These are phyloP conservation scores for Arachis monticola DNA, from an alignment of 331 rosid species.

Conservation along the genomic window DNA sequence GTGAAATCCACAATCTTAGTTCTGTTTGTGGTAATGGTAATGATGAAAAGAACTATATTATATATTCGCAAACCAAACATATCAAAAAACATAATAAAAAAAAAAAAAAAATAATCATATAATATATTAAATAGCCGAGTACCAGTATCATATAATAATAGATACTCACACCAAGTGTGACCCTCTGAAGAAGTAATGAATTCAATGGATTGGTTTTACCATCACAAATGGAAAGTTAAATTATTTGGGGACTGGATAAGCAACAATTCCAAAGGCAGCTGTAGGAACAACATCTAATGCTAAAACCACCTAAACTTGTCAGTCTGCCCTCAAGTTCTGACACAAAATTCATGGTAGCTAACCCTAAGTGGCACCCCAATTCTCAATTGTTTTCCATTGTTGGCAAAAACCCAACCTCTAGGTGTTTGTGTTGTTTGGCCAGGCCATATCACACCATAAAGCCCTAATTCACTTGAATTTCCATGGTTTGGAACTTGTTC, in stretches of 20 bases:
- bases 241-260: conserved; percentile 38
- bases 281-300: conserved; percentile 57
- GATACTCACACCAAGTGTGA: conserved; percentile 56
- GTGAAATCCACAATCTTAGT: conserved; percentile 77
- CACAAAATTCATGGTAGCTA: conserved; percentile 41
- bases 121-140: too few relatives aligned
- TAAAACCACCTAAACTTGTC: conserved; percentile 47
- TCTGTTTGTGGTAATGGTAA: conserved; percentile 67
- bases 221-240: conserved; percentile 43
- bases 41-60: too few relatives aligned
- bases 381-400: conserved; percentile 48
- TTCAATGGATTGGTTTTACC: conserved; percentile 40
- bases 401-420: conserved; percentile 60
- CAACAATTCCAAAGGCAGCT: conserved; percentile 39
- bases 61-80: conserved; percentile 65
- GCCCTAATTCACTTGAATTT: conserved; percentile 18
- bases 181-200: conserved; percentile 55
- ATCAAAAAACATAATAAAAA: too few relatives aligned
- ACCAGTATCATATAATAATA: too few relatives aligned
- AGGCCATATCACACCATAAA: conserved; percentile 54
- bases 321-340: conserved; percentile 40
- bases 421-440: conserved; percentile 61
- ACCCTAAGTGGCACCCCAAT: conserved; percentile 49
- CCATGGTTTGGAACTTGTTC: conserved; percentile 35
- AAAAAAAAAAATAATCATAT: too few relatives aligned